phyloP scores from a whole-genome alignment of 192 early-diverging fungal species.

The Coemansia sp. region DNA sequence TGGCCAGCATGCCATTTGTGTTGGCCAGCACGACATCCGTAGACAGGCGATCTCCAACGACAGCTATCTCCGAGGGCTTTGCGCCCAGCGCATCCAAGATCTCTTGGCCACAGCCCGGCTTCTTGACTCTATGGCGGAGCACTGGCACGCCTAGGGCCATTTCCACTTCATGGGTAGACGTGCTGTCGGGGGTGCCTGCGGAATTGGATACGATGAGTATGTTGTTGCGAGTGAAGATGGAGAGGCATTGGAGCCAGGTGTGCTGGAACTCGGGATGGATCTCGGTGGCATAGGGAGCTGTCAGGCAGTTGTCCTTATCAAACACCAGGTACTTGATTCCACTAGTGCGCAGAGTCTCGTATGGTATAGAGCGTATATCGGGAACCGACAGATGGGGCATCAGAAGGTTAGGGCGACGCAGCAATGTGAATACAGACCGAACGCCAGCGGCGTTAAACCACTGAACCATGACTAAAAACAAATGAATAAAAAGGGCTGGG shows the following conservation, averaged over 20 bases:
- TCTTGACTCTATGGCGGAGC: slow-evolving; percentile 60
- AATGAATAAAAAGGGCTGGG: background rate
- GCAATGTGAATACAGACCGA: slow-evolving; percentile 51
- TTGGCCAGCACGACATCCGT: slow-evolving; percentile 90
- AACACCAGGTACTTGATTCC: slow-evolving; percentile 80
- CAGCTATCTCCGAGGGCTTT: slow-evolving; percentile 57
- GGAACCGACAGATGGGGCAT: slow-evolving; percentile 73
- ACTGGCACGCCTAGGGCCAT: slow-evolving; percentile 55
- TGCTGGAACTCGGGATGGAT: slow-evolving; percentile 69
- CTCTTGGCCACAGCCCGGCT: slow-evolving; percentile 71
- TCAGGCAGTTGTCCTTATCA: slow-evolving; percentile 97
- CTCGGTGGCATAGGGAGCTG: slow-evolving; percentile 71
- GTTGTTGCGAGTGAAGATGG: slow-evolving; percentile 60
- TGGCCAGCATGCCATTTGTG: slow-evolving; percentile 63
- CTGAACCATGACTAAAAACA: slow-evolving; percentile 62
- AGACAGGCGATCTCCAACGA: slow-evolving; percentile 84
- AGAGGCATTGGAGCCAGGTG: slow-evolving; percentile 66
- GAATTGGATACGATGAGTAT: slow-evolving; percentile 90
- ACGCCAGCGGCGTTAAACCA: slow-evolving; percentile 73
- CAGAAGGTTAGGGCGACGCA: slow-evolving; percentile 65
- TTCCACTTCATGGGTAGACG: slow-evolving; percentile 47
- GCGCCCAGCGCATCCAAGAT: slow-evolving; percentile 55
- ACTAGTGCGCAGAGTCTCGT: slow-evolving; percentile 51
- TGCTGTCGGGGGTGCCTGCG: slow-evolving; percentile 74
- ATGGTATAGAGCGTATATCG: slow-evolving; percentile 73